Conservation (phyloP, 176 grass and related monocot species). For the Cymbopogon citratus region DNA sequence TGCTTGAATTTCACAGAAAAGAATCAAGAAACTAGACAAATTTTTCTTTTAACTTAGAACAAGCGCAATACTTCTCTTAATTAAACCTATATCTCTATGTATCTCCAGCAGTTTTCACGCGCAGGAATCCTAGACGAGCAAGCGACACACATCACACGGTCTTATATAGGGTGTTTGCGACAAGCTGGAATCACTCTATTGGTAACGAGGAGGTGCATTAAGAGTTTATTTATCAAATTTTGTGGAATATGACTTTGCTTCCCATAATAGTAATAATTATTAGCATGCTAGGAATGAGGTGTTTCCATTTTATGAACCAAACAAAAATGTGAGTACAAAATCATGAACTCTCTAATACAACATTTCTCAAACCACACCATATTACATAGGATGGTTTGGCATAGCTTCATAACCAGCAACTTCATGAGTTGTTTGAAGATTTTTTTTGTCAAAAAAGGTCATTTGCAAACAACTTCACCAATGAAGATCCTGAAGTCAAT, state of each 20-base stretch:
- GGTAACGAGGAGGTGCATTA: not conserved
- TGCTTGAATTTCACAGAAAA: not conserved
- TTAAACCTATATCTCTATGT: not conserved
- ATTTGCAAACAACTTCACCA: no score
- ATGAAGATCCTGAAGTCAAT: no score
- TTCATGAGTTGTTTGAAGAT: no score
- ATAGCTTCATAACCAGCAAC: no score
- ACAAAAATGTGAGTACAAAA: not conserved
- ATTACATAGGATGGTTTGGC: not conserved
- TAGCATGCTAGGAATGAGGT: not conserved
- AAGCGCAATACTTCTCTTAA: not conserved
- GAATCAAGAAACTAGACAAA: not conserved
- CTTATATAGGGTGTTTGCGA: not conserved
- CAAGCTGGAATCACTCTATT: not conserved
- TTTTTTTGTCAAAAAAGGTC: no score
- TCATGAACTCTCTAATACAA: not conserved
- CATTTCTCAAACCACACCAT: not conserved
- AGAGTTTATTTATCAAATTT: not conserved
- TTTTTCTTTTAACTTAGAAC: not conserved
- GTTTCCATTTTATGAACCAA: not conserved
- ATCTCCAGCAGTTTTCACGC: not conserved
- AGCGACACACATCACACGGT: not conserved
- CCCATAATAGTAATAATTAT: not conserved
- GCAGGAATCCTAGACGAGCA: slow-evolving; percentile 24
- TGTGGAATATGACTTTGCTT: not conserved